Conservation (phyloP, 2,329 filamentous ascomycete species). For the Celoporthe dispersa region DNA sequence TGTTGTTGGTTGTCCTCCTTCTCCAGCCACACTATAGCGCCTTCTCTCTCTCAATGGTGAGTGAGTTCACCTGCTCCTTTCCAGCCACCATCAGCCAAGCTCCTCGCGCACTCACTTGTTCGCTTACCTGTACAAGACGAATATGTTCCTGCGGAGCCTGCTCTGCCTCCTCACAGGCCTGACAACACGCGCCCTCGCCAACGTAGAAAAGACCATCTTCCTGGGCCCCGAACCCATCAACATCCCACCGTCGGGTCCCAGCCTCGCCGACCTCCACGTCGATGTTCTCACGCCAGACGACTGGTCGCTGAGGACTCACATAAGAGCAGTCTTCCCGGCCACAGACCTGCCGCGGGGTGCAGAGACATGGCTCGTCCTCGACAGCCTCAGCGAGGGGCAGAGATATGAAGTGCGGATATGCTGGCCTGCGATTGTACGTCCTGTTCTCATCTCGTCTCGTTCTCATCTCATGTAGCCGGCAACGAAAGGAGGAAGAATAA, state of each 20-base stretch:
- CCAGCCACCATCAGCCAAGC: neutral
- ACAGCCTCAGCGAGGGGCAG: conserved; percentile 68
- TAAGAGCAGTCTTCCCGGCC: conserved; percentile 72
- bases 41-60: neutral
- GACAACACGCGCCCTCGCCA: conserved; percentile 54
- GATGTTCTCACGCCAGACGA: conserved; percentile 64
- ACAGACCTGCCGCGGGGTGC: conserved; percentile 56
- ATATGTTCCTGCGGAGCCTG: conserved; percentile 20
- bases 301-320: conserved; percentile 61
- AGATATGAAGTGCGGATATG: conserved; percentile 92
- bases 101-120: neutral
- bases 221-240: conserved; percentile 65
- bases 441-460: neutral
- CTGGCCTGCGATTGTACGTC: conserved; percentile 87
- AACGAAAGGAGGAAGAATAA: neutral
- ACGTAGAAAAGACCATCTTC: conserved; percentile 93
- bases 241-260: conserved; percentile 59
- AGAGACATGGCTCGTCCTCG: conserved; percentile 79
- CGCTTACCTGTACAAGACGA: neutral
- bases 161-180: conserved; percentile 29
- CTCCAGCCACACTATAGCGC: neutral
- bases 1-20: neutral
- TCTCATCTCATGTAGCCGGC: neutral
- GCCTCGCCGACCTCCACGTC: conserved; percentile 65
- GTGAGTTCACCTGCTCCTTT: neutral